These are phyloP conservation scores for Ceratobasidium sp. DNA, from an alignment of 1,284 basidiomycete species.

Conservation along the genomic window DNA sequence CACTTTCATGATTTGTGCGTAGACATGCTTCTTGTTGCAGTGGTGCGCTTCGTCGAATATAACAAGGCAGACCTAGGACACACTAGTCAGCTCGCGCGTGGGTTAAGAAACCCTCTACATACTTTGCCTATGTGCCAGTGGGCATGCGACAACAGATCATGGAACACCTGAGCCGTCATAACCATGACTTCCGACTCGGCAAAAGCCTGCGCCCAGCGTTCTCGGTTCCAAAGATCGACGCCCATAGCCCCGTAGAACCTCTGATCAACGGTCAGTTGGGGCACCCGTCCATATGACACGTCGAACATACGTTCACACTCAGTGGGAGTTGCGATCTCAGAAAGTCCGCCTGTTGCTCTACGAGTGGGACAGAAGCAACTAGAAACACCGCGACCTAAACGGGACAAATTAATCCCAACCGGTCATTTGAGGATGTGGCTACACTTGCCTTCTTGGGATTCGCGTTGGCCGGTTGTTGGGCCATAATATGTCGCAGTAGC, in stretches of 20 bases:
- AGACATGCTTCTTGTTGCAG: constrained; percentile 76
- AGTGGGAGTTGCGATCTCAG: constrained; percentile 71
- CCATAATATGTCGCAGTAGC: constrained; percentile 78
- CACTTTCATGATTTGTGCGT: constrained; percentile 82
- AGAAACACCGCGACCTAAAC: constrained; percentile 58
- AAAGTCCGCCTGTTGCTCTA: constrained; percentile 79
- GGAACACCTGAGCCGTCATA: constrained; percentile 87
- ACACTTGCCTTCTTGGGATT: constrained; percentile 49
- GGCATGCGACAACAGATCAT: constrained; percentile 81
- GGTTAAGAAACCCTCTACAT: constrained; percentile 37
- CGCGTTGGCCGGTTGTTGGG: constrained; percentile 60
- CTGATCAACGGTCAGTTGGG: constrained; percentile 58
- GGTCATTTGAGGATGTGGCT: constrained; percentile 50
- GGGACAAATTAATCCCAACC: constrained; percentile 59
- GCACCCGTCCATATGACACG: background rate
- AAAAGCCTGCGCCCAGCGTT: constrained; percentile 72
- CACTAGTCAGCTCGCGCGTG: background rate
- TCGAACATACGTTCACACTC: constrained; percentile 61
- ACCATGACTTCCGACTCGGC: constrained; percentile 77
- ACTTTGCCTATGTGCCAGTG: constrained; percentile 77
- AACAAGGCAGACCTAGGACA: constrained; percentile 74
- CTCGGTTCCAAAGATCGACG: constrained; percentile 74
- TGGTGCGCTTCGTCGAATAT: constrained; percentile 82
- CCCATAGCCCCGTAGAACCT: constrained; percentile 77
- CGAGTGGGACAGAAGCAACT: constrained; percentile 83